Base-by-base conservation (phyloP, 495 filamentous ascomycete species). In the Penicillium angulare region DNA sequence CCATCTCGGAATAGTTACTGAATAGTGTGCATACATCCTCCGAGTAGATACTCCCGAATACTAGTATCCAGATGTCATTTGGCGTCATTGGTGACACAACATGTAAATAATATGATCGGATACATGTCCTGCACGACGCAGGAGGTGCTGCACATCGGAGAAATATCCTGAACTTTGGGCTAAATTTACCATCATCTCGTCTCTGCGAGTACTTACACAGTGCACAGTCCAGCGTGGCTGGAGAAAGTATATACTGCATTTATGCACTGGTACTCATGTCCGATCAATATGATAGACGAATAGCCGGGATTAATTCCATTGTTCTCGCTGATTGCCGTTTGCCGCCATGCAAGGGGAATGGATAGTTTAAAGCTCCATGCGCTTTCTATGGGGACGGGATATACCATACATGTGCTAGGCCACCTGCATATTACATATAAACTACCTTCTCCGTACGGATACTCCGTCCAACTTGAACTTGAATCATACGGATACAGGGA, bases 61-160 rank as follows among this genome's bases (percentile, higher is more conserved):
- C n/a, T n/a, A n/a, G n/a, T n/a, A n/a, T n/a, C n/a, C n/a, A n/a
- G n/a, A n/a, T n/a, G n/a, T n/a, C n/a, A n/a, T n/a, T n/a, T n/a
- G n/a, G n/a, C n/a, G n/a, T n/a, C n/a, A n/a, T n/a, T n/a, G 27
- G 43, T 46, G 27, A 18, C 33, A 48, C 45, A 48, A 18, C 9
- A 39, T 36, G 20, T 31, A 6, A 15, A 41, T 13, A 35, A 22
- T 22, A 33, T 1, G 2, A 45, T 34, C 27, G 21, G 33, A n/a
- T 32, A 21, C 7, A 34, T 34, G 43, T 39, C 39, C 55, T 64
- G 58, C 61, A 61, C 55, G 43, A 58, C 52, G 57, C 57, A 64
- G 57, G 57, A 64, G 57, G 50, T 22, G 10, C 47, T 61, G 58
- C 53, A 55, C 26, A 16, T 59, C 61, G 61, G 58, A 61, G 50